Percentiles rank a stretch among this genome's conserved stretches.
Evolutionary conservation across 495 filamentous ascomycete genomes (phyloP).

Genomic region (Glonium stellatum): DNA sequence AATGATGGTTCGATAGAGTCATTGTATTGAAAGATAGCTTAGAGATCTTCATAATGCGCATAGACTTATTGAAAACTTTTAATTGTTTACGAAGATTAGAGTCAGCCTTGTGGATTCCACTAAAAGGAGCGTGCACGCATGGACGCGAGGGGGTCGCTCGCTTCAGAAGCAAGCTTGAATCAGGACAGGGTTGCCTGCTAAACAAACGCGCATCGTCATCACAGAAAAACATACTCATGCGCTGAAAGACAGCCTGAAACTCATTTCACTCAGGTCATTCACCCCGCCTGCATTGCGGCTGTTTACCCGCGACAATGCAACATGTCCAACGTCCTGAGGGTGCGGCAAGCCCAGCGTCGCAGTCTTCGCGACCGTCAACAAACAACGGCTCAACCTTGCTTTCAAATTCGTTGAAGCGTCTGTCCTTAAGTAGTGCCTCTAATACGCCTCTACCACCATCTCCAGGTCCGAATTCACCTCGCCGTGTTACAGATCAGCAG

Average conservation of each 20-base stretch:
- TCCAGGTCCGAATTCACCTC: constrained; percentile 28
- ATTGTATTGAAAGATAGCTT: no score
- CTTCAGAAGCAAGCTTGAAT: neutral
- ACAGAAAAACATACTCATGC: neutral
- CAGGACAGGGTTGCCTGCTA: neutral
- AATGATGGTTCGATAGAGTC: no score
- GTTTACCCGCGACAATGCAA: neutral
- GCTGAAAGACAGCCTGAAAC: neutral
- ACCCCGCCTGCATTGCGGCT: neutral
- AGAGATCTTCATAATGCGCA: no score
- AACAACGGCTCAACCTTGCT: constrained; percentile 28
- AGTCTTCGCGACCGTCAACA: constrained; percentile 22
- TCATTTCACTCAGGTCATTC: neutral
- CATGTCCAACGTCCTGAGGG: neutral
- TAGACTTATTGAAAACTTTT: neutral
- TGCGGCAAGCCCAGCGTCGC: neutral
- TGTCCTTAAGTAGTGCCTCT: constrained; percentile 42
- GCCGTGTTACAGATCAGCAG: constrained; percentile 9
- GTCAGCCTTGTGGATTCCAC: neutral
- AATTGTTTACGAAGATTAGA: neutral
- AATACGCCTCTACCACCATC: constrained; percentile 44
- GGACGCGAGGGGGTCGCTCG: neutral
- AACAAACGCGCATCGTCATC: constrained; percentile 4
- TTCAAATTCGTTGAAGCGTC: constrained; percentile 41
- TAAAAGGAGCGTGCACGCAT: constrained; percentile 6